Conservation (phyloP, 352 stramenopile genomes). For the Chrysophaeum taylorii region DNA sequence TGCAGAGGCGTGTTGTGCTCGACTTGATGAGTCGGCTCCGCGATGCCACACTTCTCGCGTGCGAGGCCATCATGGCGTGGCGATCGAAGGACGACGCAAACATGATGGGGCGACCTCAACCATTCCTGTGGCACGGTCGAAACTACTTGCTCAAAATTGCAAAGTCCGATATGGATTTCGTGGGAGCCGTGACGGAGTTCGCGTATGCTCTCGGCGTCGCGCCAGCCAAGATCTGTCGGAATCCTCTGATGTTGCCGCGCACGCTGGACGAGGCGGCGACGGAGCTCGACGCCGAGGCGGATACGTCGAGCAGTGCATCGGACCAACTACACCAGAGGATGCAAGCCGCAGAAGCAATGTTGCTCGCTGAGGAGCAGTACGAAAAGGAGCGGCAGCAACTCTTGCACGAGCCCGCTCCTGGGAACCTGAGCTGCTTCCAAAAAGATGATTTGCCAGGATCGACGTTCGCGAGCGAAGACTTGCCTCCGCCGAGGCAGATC, state of each 20-base stretch:
- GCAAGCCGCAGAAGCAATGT: no score
- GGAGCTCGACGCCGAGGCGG: neutral
- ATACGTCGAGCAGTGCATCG: no score
- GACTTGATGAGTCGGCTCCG: constrained; percentile 26
- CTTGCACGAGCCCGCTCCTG: no score
- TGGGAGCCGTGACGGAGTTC: constrained; percentile 21
- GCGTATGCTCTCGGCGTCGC: constrained; percentile 25
- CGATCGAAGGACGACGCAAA: constrained; percentile 19
- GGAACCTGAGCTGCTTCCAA: neutral
- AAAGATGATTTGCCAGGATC: no score
- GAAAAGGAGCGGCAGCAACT: no score
- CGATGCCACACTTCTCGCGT: constrained; percentile 27
- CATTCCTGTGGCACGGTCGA: constrained; percentile 37
- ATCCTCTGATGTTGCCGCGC: constrained; percentile 37
- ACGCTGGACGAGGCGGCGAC: constrained; percentile 30
- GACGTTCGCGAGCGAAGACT: no score
- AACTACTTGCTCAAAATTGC: constrained; percentile 39
- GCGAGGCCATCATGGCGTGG: constrained; percentile 28
- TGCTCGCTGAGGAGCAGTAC: no score
- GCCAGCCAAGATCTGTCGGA: constrained; percentile 26
- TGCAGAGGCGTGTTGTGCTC: constrained; percentile 11
- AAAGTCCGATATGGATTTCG: constrained; percentile 35
- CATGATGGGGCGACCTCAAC: neutral
- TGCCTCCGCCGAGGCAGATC: no score
- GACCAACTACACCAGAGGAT: no score